A percentile compares a stretch with the other conserved stretches of the same genome.
Evolutionary conservation across 805 yeast genomes (phyloP).

Genomic region (Yueomyces sinensis): DNA sequence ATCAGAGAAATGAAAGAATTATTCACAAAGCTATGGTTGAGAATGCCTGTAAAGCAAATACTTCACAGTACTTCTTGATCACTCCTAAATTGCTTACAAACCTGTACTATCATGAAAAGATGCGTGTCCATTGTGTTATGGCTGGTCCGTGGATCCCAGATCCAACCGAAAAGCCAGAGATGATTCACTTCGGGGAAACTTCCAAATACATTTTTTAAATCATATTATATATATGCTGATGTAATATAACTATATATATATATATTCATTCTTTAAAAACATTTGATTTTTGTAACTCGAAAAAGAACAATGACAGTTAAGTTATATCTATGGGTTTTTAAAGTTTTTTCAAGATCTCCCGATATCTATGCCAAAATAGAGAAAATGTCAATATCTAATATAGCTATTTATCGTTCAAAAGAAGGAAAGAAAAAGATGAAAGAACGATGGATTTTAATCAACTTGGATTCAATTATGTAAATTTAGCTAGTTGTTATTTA

Average conservation of each 20-base stretch:
- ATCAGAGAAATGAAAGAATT: conserved; percentile 75
- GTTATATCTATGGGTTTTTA: too few relatives aligned
- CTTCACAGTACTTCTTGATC: conserved; percentile 79
- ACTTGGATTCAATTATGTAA: too few relatives aligned
- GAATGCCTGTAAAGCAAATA: conserved; percentile 52
- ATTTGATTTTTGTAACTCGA: too few relatives aligned
- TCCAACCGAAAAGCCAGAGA: conserved; percentile 21
- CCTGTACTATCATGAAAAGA: conserved; percentile 59
- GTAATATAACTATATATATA: background rate
- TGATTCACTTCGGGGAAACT: conserved; percentile 26
- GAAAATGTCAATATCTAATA: too few relatives aligned
- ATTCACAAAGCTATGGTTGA: conserved; percentile 79
- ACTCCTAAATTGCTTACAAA: conserved; percentile 84
- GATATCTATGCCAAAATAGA: too few relatives aligned
- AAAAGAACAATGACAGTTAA: too few relatives aligned
- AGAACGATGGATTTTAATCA: too few relatives aligned
- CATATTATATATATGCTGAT: conserved; percentile 2
- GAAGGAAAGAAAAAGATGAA: too few relatives aligned
- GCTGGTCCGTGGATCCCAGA: conserved; percentile 39
- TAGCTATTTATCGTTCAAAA: too few relatives aligned
- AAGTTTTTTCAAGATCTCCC: too few relatives aligned
- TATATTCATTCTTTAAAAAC: too few relatives aligned
- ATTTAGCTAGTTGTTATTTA: too few relatives aligned
- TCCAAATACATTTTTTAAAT: conserved; percentile 13
- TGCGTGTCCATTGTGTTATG: conserved; percentile 78